Evolutionary conservation across 768 basidiomycete genomes (phyloP).

Genomic region (Rhizopogon rudus): DNA sequence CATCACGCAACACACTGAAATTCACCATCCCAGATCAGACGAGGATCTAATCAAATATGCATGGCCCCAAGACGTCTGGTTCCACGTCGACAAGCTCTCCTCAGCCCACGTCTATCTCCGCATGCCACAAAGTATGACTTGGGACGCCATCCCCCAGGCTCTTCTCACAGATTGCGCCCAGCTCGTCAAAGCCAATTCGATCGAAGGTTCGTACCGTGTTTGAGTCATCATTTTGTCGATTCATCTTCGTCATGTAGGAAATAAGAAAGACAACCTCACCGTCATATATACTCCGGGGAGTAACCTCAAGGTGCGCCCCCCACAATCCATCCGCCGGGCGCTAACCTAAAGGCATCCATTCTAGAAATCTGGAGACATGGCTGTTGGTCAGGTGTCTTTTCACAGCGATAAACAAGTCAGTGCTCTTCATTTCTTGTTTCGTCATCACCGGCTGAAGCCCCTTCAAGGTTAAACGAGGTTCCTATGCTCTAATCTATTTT

Average conservation of each 20-base stretch:
- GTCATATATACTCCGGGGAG: constrained; percentile 92
- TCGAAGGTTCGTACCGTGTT: constrained; percentile 60
- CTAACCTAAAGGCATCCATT: not conserved
- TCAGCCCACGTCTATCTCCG: constrained; percentile 98
- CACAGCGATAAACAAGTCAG: constrained; percentile 82
- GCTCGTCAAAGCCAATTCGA: constrained; percentile 96
- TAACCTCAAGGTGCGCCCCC: constrained; percentile 73
- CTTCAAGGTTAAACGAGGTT: constrained; percentile 75
- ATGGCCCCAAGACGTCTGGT: constrained; percentile 87
- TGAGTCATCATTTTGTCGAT: not conserved
- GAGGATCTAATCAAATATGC: constrained; percentile 94
- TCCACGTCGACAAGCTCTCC: constrained; percentile 97
- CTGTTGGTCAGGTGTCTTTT: constrained; percentile 93
- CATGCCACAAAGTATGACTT: constrained; percentile 72
- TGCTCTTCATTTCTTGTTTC: not conserved
- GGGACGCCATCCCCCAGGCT: constrained; percentile 82
- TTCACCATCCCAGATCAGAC: constrained; percentile 48
- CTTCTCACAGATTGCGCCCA: constrained; percentile 86
- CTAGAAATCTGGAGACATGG: constrained; percentile 98
- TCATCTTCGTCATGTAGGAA: constrained; percentile 48
- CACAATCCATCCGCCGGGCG: not conserved
- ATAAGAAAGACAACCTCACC: constrained; percentile 92
- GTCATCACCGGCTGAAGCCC: not conserved
- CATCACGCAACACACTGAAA: not conserved
- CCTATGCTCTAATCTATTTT: not conserved